phyloP scores from a whole-genome alignment of 805 yeast genomes.

The Kodamaea kaohsiungensis region DNA sequence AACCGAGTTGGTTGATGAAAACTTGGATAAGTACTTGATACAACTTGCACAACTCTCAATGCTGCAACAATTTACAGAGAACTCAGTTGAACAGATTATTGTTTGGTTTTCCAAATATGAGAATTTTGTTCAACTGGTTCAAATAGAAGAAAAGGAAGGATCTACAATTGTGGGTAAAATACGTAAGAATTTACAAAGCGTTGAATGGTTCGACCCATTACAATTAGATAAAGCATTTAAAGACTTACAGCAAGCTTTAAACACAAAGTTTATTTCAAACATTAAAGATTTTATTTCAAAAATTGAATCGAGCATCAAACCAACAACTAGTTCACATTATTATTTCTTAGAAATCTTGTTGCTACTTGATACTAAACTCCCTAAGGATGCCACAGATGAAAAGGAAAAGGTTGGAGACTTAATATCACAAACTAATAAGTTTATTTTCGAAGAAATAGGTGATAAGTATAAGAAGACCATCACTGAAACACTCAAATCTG shows the following conservation, averaged over 20 bases:
- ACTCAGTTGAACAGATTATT: conserved; percentile 9
- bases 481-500: not conserved
- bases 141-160: not conserved
- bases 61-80: not conserved
- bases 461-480: conserved; percentile 2
- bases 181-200: conserved; percentile 4
- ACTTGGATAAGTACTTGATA: conserved; percentile 30
- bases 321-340: conserved; percentile 12
- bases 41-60: conserved; percentile 1
- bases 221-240: conserved; percentile 17
- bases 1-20: conserved; percentile 26
- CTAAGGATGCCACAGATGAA: not conserved
- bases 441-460: conserved; percentile 3
- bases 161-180: not conserved
- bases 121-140: conserved; percentile 4
- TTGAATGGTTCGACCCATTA: conserved; percentile 20
- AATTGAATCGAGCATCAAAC: not conserved
- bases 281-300: not conserved
- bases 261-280: conserved; percentile 3
- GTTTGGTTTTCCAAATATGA: conserved; percentile 18
- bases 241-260: conserved; percentile 11
- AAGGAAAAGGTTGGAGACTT: not conserved
- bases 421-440: not conserved
- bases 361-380: conserved; percentile 4
- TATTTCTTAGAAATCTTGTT: conserved; percentile 15